Conservation (phyloP, 106 monocot genomes). For the Phalaenopsis aphrodite region DNA sequence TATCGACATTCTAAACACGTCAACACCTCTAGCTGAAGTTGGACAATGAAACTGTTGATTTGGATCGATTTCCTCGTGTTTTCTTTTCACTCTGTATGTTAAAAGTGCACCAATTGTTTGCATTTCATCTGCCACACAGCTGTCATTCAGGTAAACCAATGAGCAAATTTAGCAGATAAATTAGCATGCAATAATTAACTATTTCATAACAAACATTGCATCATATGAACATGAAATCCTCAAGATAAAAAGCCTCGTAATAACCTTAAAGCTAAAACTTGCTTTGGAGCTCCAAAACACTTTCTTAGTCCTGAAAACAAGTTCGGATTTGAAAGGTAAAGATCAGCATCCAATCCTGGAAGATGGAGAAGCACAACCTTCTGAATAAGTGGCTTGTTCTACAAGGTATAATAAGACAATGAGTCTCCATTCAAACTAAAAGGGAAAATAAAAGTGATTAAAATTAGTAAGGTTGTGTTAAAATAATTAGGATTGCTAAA, state of each 20-base stretch:
- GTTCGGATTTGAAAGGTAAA: conserved; percentile 63
- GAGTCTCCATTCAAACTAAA: neutral
- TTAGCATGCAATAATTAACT: neutral
- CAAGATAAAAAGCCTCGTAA: neutral
- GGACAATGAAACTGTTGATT: conserved; percentile 7
- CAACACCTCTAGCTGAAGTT: neutral
- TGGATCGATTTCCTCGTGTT: conserved; percentile 34
- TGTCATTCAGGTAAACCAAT: conserved; percentile 15
- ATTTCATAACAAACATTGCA: neutral
- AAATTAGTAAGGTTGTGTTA: neutral
- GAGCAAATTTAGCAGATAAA: neutral
- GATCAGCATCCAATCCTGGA: conserved; percentile 91
- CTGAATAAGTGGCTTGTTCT: conserved; percentile 86
- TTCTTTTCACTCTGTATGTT: conserved; percentile 82
- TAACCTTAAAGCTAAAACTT: conserved; percentile 83
- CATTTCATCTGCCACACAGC: conserved; percentile 79
- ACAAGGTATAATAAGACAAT: conserved; percentile 22
- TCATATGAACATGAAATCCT: neutral
- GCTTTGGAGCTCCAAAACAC: conserved; percentile 67
- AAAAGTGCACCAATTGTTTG: conserved; percentile 85
- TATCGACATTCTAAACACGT: neutral
- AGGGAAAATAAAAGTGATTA: neutral
- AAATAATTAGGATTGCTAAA: too few species aligned
- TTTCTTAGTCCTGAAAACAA: conserved; percentile 46
- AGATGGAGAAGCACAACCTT: conserved; percentile 85